Evolutionary conservation across 202 grass and related monocot genomes (phyloP).

Genomic region (Schoenoplectus tabernaemontani): DNA sequence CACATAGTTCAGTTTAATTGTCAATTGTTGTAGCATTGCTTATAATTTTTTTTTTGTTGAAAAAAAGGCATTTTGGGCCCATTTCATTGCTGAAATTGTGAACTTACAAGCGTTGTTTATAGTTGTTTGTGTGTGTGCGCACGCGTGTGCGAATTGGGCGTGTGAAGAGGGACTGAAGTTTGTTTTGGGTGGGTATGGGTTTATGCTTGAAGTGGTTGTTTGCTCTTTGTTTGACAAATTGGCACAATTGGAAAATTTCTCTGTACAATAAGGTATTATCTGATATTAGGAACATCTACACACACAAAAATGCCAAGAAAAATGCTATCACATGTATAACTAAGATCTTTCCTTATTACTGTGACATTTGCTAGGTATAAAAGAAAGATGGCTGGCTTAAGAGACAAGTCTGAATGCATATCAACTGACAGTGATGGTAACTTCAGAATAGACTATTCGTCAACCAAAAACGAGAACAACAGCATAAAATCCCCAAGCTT

Average conservation of each 20-base stretch:
- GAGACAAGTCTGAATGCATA: neutral
- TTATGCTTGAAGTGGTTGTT: neutral
- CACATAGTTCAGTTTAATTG: neutral
- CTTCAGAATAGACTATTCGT: constrained; percentile 9
- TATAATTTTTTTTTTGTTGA: too few relatives aligned
- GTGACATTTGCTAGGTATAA: neutral
- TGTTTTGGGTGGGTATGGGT: neutral
- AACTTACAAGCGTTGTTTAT: neutral
- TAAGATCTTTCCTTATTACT: neutral
- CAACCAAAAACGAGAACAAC: neutral
- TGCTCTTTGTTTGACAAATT: neutral
- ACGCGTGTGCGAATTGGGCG: neutral
- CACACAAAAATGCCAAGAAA: neutral
- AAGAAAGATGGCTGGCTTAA: neutral
- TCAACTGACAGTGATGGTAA: neutral
- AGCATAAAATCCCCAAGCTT: neutral
- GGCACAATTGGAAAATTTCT: too few relatives aligned
- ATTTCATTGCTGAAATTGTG: too few relatives aligned
- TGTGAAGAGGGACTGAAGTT: neutral
- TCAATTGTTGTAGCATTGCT: neutral
- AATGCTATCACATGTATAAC: neutral
- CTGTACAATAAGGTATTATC: too few relatives aligned
- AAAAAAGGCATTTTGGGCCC: too few relatives aligned
- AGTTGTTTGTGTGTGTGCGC: neutral
- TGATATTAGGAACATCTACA: neutral